Evolutionary conservation across 129 eudicot species (phyloP).

Genomic region (Oenanthe sinensis): DNA sequence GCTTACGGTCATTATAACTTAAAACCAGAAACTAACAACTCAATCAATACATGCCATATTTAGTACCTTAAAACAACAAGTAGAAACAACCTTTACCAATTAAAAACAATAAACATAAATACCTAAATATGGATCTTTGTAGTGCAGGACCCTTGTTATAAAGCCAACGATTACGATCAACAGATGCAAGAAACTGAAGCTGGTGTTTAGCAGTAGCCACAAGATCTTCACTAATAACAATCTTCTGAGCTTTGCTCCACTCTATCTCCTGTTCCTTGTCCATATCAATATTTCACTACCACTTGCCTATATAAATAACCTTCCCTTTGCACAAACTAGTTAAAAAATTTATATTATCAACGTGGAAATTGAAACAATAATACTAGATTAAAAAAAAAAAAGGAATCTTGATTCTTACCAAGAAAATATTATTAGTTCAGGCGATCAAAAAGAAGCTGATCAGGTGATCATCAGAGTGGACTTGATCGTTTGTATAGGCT

Average conservation of each 20-base stretch:
- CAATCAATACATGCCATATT: background rate
- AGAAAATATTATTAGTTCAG: background rate
- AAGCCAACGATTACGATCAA: constrained; percentile 77
- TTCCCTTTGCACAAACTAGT: too few species aligned
- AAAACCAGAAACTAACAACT: background rate
- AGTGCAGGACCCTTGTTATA: constrained; percentile 50
- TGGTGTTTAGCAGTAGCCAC: constrained; percentile 70
- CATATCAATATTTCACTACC: constrained; percentile 25
- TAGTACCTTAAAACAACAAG: background rate
- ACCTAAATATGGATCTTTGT: constrained; percentile 66
- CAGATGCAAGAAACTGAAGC: constrained; percentile 65
- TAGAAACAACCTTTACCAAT: background rate
- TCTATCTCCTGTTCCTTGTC: constrained; percentile 59
- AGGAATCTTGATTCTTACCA: background rate
- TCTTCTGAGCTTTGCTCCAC: constrained; percentile 75
- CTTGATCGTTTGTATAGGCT: background rate
- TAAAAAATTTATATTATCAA: background rate
- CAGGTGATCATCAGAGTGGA: background rate
- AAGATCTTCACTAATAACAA: constrained; percentile 51
- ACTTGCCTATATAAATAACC: background rate
- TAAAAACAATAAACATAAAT: background rate
- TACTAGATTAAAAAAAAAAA: too few species aligned
- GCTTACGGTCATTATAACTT: background rate
- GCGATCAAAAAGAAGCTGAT: background rate
- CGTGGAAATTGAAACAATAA: background rate